Evolutionary conservation across 108 stramenopile genomes (phyloP).

Genomic region (Discostella stelligeroides): DNA sequence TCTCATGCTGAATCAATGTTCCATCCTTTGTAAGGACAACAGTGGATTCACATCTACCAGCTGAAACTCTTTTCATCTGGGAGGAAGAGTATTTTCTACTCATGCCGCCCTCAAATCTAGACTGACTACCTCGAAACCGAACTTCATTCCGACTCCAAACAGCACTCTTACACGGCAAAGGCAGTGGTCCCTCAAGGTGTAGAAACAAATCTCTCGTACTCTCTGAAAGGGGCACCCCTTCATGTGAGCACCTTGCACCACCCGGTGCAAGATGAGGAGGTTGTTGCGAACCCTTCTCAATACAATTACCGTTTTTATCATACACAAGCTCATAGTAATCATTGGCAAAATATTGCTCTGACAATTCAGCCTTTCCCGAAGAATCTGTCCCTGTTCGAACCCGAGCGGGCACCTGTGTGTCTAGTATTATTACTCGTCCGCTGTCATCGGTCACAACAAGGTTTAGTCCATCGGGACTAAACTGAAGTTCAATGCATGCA

Average conservation of each 20-base stretch:
- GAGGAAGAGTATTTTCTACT: conserved; percentile 25
- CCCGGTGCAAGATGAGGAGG: conserved; percentile 87
- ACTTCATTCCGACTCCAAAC: conserved; percentile 42
- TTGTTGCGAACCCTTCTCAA: conserved; percentile 76
- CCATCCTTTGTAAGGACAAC: conserved; percentile 28
- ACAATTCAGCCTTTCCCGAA: conserved; percentile 40
- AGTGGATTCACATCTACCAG: conserved; percentile 31
- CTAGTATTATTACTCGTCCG: conserved; percentile 72
- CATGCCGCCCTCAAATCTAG: conserved; percentile 40
- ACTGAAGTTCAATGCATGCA: conserved; percentile 78
- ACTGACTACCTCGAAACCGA: neutral
- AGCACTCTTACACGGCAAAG: conserved; percentile 39
- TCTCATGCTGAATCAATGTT: conserved; percentile 11
- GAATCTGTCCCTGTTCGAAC: neutral
- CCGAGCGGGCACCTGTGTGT: conserved; percentile 39
- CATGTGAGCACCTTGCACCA: conserved; percentile 68
- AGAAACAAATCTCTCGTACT: conserved; percentile 56
- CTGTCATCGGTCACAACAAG: conserved; percentile 78
- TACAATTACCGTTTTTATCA: conserved; percentile 78
- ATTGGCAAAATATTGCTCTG: conserved; percentile 87
- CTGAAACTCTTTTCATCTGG: conserved; percentile 22
- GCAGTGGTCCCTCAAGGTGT: conserved; percentile 60
- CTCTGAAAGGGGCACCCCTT: conserved; percentile 59
- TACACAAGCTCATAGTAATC: conserved; percentile 88
- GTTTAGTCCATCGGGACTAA: conserved; percentile 66